These are phyloP conservation scores for Isochrysis galbana DNA, from an alignment of 78 protist genomes.

Conservation along the genomic window DNA sequence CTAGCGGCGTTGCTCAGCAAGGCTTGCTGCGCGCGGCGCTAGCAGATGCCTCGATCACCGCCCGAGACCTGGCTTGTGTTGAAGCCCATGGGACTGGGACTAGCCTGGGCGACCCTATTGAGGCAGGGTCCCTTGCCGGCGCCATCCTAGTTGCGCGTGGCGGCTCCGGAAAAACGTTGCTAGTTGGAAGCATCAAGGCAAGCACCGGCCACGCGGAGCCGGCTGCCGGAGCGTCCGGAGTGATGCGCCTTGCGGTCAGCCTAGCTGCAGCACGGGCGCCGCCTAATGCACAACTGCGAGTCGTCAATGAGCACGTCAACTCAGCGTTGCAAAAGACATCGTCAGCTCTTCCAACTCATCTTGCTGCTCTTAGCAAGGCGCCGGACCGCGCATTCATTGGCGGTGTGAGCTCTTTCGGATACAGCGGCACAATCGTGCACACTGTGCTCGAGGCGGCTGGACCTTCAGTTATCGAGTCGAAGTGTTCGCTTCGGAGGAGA, in stretches of 20 bases:
- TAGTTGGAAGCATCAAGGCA: slow-evolving; percentile 66
- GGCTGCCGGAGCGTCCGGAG: neutral
- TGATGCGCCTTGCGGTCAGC: neutral
- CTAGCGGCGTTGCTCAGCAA: slow-evolving; percentile 16
- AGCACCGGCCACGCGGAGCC: slow-evolving; percentile 74
- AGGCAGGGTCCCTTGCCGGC: slow-evolving; percentile 27
- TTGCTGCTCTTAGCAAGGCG: neutral
- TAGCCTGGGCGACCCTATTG: slow-evolving; percentile 65
- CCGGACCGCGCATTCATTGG: neutral
- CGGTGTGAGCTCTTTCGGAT: neutral
- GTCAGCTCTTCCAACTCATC: neutral
- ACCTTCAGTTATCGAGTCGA: neutral
- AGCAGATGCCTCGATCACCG: neutral
- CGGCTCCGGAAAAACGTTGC: neutral
- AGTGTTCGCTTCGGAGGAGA: too few relatives aligned
- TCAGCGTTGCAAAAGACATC: neutral
- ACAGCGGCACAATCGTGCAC: neutral
- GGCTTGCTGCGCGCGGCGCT: neutral
- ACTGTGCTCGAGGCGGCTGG: neutral
- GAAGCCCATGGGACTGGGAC: slow-evolving; percentile 85
- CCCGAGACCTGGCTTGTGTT: slow-evolving; percentile 27
- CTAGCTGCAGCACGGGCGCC: neutral
- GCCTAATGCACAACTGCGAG: neutral
- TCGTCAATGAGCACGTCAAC: neutral
- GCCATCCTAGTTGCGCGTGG: neutral